These are phyloP conservation scores for Onygenales sp. DNA, from an alignment of 2,329 filamentous ascomycete species.

Conservation along the genomic window DNA sequence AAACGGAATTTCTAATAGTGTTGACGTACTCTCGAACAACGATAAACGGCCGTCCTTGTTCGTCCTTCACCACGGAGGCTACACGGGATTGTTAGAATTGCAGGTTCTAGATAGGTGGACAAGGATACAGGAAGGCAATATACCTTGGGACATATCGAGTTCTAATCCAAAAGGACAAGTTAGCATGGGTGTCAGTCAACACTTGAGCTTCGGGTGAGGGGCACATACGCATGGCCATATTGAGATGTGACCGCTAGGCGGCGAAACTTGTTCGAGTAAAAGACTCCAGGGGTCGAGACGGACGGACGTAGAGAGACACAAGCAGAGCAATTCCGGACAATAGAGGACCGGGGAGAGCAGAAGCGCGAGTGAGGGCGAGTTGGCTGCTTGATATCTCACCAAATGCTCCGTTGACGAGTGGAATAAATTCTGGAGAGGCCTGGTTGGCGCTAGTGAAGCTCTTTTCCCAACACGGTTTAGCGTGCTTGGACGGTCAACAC, in stretches of 20 bases:
- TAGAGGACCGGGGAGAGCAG: not conserved
- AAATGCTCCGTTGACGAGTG: not conserved
- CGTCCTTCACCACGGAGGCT: conserved; percentile 85
- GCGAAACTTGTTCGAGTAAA: not conserved
- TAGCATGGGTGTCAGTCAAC: conserved; percentile 10
- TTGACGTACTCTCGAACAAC: conserved; percentile 83
- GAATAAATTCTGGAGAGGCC: conserved; percentile 23
- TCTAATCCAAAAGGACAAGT: conserved; percentile 26
- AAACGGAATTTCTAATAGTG: not conserved
- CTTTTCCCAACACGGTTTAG: conserved; percentile 27
- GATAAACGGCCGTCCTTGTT: conserved; percentile 94
- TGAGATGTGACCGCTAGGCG: conserved; percentile 25
- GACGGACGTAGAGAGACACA: not conserved
- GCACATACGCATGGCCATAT: conserved; percentile 41
- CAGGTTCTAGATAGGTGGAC: not conserved
- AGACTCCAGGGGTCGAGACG: not conserved
- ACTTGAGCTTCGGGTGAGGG: conserved; percentile 22
- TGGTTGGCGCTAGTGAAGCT: conserved; percentile 30
- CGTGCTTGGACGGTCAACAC: conserved; percentile 17
- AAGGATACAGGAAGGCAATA: not conserved
- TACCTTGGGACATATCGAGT: conserved; percentile 41
- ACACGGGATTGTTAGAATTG: conserved; percentile 12
- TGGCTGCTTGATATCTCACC: not conserved
- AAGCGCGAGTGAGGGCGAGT: not conserved
- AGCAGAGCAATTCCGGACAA: not conserved